Evolutionary conservation across 352 stramenopile species (phyloP), one percentile per base, ranked within the genome.

Genomic region (Blastocystis sp.): DNA sequence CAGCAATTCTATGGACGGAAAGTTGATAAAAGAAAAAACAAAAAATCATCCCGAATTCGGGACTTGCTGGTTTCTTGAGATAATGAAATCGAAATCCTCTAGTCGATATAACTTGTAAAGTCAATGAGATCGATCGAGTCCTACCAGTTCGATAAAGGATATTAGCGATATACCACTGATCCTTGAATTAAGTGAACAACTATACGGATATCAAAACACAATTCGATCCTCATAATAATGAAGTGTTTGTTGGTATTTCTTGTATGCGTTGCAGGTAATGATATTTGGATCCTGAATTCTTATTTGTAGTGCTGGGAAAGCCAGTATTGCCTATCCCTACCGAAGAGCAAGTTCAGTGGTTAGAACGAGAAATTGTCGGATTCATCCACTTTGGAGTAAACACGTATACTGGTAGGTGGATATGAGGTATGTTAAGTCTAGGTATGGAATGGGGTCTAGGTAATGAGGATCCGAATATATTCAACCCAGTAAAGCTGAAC

Each of bases 311-410:
- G 9, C 41, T 89, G 16, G 62, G 56, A 34, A 79, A 78, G n/a
- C 63, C 43, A 26, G 41, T 76, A 39, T 24, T 89, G 13, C 78
- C 78, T 18, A 54, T 76, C 53, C 78, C 78, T n/a, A 89, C 78
- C 2, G 78, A 89, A 47, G 66, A 89, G n/a, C 78, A 89, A 78
- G 66, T 26, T 53, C 78, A 79, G 26, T 89, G 78, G 78, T 62
- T 79, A 11, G 66, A 89, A n/a, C 30, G 78, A 37, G 78, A 54
- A 11, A 78, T 89, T 1, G 30, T 54, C 47, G 78, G 63, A 13
- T 89, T 89, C 50, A 79, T 79, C 24, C 78, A 89, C 43, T 89
- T 89, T 45, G 78, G 78, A 30, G 78, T 89, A 7, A 89, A 89
- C 47, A 89, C 78, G 2, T 89, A 68, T 69, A 89, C 78, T 30